Evolutionary conservation across 352 stramenopile species (phyloP), one percentile per base, ranked within the genome.

Genomic region (Pythium brachiatum): DNA sequence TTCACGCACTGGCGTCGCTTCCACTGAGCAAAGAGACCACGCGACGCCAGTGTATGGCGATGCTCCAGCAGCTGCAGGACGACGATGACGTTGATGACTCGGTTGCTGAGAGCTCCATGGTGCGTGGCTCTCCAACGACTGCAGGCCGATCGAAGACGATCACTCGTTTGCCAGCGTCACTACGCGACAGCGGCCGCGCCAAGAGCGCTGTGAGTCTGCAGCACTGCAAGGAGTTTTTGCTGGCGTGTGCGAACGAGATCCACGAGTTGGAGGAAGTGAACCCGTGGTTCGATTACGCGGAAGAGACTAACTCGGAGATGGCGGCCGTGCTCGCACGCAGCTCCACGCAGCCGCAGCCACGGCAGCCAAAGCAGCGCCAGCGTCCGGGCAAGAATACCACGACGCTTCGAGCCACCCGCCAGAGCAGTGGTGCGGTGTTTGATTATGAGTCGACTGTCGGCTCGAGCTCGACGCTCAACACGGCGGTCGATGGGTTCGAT

Each of bases 211-310:
- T 78, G 27, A 87, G 74, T 25, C 57, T 88, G 9, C 63, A 74
- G 47, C 74, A 84, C 57, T 90, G 82, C 70, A 83, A 80, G 50
- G 72, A 76, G 26, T 93, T 91, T 53, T 53, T 93, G 44, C 74
- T 90, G 8, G 81, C 83, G 27, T 91, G 81, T 60, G 78, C 77
- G 13, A 93, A 91, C 66, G 81, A 93, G 57, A 91, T 93, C 69
- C 78, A 89, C 64, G 81, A 93, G 23, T 70, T 91, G 12, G 81
- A 93, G 44, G 83, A 86, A 16, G 71, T 78, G n/a, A 76, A 79
- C 56, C 72, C 82, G 9, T 65, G 65, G 46, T 90, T 91, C 29
- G 84, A 93, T 72, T 91, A 93, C 43, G 79, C 79, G 20, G 81
- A 86, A 29, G 80, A 86, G 50, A 83, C 72, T 7, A 52, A 43